Base-by-base conservation (phyloP, 2,329 filamentous ascomycete genomes). In the Scytalidium sp. region DNA sequence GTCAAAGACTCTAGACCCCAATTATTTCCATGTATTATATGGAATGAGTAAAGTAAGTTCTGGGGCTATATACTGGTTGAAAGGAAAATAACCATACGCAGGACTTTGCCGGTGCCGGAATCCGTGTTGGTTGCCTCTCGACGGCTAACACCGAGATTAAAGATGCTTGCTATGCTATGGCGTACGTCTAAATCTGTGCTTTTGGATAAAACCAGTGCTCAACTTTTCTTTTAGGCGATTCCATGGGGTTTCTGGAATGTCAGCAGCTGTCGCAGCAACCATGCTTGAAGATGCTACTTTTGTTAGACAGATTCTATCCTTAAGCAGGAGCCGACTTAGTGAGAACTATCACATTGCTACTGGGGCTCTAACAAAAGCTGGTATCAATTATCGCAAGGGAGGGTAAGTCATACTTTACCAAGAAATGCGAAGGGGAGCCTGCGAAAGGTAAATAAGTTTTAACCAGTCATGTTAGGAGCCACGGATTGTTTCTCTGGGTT, bases 241-340 rank as follows among this genome's bases (percentile, higher is more conserved):
- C 54, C 71, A 76, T 29, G 74, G 70, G 53, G 64, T 73, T 2
- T 74, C 75, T 0, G 75, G 72, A 0, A 60, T 72, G 1, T 69
- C 74, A 10, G 67, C 75, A 2, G 64, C 67, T 27, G 65, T 75
- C 3, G 71, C 60, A 39, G 63, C 71, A 1, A 66, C 71, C 10
- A 69, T 83, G 25, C 66, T 81, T 2, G 68, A 74, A 39, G 70
- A 80, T 48, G 57, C 68, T 1, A 59, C 53, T 1, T 81, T 75
- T 63, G 71, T 74, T 3, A 65, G 68, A 5, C 45, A 56, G 8
- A 81, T 79, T 46, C 67, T 80, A 20, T 47, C 57, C 1, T 53
- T 58, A 5, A 75, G 75, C 29, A 65, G 68, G 19, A 45, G 57
- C 11, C 67, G 68, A 22, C 59, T 81, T 2, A 64, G 65, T 0